Evolutionary conservation across 2,329 filamentous ascomycete genomes (phyloP).

Genomic region (Phyllosticta citrichinensis): DNA sequence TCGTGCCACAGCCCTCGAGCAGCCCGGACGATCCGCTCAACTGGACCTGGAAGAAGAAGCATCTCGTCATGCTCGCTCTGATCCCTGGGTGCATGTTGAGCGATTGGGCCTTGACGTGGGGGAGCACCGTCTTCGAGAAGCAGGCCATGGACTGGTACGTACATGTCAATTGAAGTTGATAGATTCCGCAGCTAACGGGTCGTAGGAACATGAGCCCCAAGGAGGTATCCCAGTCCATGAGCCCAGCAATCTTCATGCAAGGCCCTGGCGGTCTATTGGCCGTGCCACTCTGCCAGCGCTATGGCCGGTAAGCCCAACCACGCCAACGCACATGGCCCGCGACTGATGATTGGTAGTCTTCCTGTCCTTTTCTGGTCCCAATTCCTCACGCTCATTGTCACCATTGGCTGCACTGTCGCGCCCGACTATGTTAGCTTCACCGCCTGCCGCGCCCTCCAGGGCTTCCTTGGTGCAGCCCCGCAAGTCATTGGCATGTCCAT

Average conservation of each 20-base stretch:
- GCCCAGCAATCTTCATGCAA: conserved; percentile 18
- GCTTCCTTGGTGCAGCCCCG: conserved; percentile 18
- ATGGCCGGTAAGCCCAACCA: conserved; percentile 24
- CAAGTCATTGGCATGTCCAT: conserved; percentile 20
- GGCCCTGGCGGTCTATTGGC: conserved; percentile 17
- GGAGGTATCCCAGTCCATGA: conserved; percentile 29
- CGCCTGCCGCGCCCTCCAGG: conserved; percentile 19
- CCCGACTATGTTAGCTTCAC: conserved; percentile 16
- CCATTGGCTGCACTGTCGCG: conserved; percentile 15
- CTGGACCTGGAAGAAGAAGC: conserved; percentile 22
- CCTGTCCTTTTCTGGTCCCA: conserved; percentile 23
- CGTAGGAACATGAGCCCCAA: conserved; percentile 24
- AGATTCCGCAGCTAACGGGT: conserved; percentile 7
- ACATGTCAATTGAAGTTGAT: not conserved
- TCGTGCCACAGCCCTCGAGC: conserved; percentile 20
- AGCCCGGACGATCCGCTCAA: conserved; percentile 23
- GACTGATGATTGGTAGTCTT: conserved; percentile 9
- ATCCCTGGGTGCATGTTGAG: conserved; percentile 15
- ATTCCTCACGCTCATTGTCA: conserved; percentile 14
- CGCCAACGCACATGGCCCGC: not conserved
- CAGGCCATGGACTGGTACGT: conserved; percentile 12
- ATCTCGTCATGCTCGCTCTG: conserved; percentile 15
- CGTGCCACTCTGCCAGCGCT: conserved; percentile 26
- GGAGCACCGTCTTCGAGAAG: conserved; percentile 9
- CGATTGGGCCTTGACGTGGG: conserved; percentile 16